A percentile compares a stretch with the other conserved stretches of the same genome.
phyloP scores from a whole-genome alignment of 768 basidiomycete species.

The Tulasnella sp. region DNA sequence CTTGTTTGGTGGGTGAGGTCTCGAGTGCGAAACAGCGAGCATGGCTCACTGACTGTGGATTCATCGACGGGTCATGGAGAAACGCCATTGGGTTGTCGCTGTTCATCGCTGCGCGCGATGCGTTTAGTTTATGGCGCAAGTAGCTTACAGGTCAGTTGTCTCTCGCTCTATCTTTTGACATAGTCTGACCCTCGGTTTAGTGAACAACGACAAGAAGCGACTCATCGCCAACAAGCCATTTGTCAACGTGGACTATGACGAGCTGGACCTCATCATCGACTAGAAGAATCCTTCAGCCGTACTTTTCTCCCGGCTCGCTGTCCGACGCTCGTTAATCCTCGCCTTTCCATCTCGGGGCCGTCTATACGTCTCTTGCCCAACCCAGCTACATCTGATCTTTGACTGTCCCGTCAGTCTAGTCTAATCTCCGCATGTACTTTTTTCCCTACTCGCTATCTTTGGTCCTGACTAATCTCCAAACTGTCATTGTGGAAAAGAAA shows the following conservation, averaged over 20 bases:
- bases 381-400: not conserved
- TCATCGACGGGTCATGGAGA: slow-evolving; percentile 24
- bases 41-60: not conserved
- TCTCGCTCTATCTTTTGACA: not conserved
- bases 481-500: not conserved
- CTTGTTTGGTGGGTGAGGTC: slow-evolving; percentile 18
- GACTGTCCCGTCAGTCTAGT: not conserved
- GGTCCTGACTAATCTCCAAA: not conserved
- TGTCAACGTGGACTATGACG: slow-evolving; percentile 23
- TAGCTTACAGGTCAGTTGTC: slow-evolving; percentile 7
- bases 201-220: slow-evolving; percentile 13
- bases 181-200: not conserved
- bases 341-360: too few species aligned
- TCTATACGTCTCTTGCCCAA: not conserved
- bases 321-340: not conserved
- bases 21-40: not conserved
- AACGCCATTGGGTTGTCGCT: slow-evolving; percentile 22
- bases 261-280: slow-evolving; percentile 29
- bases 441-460: not conserved
- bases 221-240: slow-evolving; percentile 22
- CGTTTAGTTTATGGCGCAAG: slow-evolving; percentile 3
- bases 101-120: slow-evolving; percentile 23
- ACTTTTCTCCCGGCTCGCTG: not conserved
- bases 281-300: not conserved
- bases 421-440: not conserved